phyloP scores from a whole-genome alignment of 139 green algal species.

The Micractinium sp. region DNA sequence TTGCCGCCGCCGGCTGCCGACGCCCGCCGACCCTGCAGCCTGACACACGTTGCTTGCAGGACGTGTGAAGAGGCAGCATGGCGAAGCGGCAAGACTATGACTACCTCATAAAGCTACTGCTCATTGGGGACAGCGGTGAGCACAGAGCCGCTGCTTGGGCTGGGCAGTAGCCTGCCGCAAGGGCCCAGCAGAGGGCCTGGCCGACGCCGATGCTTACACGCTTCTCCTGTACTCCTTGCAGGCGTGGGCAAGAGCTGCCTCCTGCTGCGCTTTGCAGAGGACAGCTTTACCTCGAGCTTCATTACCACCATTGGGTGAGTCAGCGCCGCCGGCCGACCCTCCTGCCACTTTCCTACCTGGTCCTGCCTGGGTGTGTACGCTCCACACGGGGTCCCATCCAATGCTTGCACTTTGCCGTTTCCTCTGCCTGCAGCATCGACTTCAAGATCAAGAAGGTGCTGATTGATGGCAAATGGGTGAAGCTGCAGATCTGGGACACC shows the following conservation, averaged over 20 bases:
- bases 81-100: conserved; percentile 82
- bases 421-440: conserved; percentile 82
- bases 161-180: not conserved
- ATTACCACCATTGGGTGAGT: conserved; percentile 97
- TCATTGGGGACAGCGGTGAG: conserved; percentile 96
- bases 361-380: not conserved
- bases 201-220: not conserved
- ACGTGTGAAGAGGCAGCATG: not conserved
- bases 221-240: conserved; percentile 38
- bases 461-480: conserved; percentile 93
- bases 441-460: conserved; percentile 99
- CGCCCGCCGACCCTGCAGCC: too few species aligned
- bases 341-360: not conserved
- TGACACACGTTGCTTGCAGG: too few species aligned
- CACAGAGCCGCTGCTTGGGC: not conserved
- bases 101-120: conserved; percentile 94
- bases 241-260: conserved; percentile 98
- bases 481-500: conserved; percentile 99
- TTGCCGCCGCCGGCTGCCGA: too few species aligned
- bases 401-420: not conserved
- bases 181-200: not conserved
- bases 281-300: conserved; percentile 96
- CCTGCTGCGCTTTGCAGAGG: conserved; percentile 94
- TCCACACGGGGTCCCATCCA: not conserved
- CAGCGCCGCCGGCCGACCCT: not conserved